These are phyloP conservation scores for Tolypocladium tropicale DNA, from an alignment of 2,329 filamentous ascomycete species.

Conservation along the genomic window DNA sequence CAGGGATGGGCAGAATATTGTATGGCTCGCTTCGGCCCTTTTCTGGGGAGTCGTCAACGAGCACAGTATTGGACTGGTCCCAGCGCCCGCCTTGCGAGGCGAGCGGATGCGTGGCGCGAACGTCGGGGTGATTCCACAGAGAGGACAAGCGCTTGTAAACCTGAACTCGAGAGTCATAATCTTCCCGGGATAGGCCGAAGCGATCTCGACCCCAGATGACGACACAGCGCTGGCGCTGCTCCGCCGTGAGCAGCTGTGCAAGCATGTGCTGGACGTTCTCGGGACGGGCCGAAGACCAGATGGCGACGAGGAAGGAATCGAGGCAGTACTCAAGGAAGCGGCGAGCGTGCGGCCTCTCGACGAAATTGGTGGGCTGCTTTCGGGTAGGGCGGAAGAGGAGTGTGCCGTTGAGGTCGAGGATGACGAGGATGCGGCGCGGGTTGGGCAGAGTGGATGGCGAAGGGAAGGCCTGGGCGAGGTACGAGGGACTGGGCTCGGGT, in stretches of 20 bases:
- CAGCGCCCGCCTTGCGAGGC: constrained; percentile 38
- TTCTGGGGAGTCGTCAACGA: constrained; percentile 75
- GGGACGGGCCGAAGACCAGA: constrained; percentile 81
- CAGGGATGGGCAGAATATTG: constrained; percentile 73
- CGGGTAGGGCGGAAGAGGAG: constrained; percentile 61
- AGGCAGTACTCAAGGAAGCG: constrained; percentile 67
- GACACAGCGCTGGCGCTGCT: constrained; percentile 45
- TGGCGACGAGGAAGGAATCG: constrained; percentile 64
- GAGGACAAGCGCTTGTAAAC: constrained; percentile 77
- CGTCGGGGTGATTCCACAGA: constrained; percentile 52
- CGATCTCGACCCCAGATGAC: constrained; percentile 71
- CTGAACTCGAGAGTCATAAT: constrained; percentile 65
- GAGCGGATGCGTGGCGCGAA: constrained; percentile 35
- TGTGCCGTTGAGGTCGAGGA: constrained; percentile 91
- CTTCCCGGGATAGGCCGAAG: constrained; percentile 52
- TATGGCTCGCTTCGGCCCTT: constrained; percentile 77
- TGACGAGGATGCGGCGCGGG: constrained; percentile 61
- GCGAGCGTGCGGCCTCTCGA: constrained; percentile 55
- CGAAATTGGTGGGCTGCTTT: constrained; percentile 38
- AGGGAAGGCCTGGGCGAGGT: constrained; percentile 45
- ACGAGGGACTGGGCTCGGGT: constrained; percentile 49
- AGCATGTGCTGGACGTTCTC: constrained; percentile 64
- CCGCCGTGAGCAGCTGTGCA: constrained; percentile 46
- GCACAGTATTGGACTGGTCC: constrained; percentile 76
- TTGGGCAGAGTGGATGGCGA: constrained; percentile 27